Base-by-base conservation (phyloP, 2,329 filamentous ascomycete species). In the Cordyceps tenuipes region DNA sequence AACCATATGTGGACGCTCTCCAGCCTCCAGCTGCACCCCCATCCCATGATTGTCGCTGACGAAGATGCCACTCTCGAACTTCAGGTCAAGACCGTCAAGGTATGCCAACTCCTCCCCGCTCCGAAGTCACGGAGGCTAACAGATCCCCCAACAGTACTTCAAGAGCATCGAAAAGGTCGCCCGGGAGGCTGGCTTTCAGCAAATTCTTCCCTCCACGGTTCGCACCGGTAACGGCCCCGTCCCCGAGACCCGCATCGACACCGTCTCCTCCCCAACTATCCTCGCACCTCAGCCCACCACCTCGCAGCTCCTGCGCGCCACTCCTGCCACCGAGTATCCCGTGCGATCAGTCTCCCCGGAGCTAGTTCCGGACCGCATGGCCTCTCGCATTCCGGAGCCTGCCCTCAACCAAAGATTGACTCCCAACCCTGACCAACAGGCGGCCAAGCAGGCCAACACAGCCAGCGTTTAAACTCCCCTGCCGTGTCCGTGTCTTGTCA, bases 1-100 rank as follows among this genome's bases (percentile, higher is more conserved):
- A 93, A 91, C 72, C 90, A 94, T 75, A 93, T 93, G 88, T 95
- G 90, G 90, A 93, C 90, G 1, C 80, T 94, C 7, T 93, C 89
- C 9, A 85, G 84, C 59, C 78, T 95, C 47, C 90, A 95, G 71
- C 76, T 93, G 63, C 90, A 94, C 71, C 87, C 85, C 3, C 87
- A 92, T 67, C 86, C 90, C 57, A 85, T 94, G 79, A 85, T 94
- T 65, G 89, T 93, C 10, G 89, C 88, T 50, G 90, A 95, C 67
- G 89, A 93, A 67, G 89, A 93, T 69, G 86, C 87, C 17, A 90
- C 87, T 1, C 75, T 88, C 15, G 86, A 89, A 71, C 76, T 90
- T 56, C 85, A 86, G 70, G 86, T 89, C 63, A 89, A 89, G 77
- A 89, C 87, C 0, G 87, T 89, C 67, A 83, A 81, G 76, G 81